A percentile compares a stretch with the other conserved stretches of the same genome.
These are phyloP conservation scores for Xylariaceae sp. DNA, from an alignment of 2,329 filamentous ascomycete species.

Conservation along the genomic window DNA sequence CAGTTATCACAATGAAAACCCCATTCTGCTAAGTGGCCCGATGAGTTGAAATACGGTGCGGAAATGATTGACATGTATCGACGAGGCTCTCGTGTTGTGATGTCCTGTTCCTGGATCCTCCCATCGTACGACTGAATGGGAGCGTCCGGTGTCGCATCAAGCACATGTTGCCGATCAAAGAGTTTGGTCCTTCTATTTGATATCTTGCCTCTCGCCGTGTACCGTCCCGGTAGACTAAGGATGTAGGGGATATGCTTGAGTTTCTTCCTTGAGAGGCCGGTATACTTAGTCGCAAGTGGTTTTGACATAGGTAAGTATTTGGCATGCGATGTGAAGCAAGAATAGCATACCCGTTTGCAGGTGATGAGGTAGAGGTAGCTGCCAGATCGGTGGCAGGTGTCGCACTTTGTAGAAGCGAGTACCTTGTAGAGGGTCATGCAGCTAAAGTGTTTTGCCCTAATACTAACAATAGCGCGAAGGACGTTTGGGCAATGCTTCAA, in stretches of 20 bases:
- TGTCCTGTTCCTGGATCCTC: constrained; percentile 1
- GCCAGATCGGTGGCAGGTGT: constrained; percentile 45
- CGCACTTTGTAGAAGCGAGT: constrained; percentile 42
- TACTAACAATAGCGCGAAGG: constrained; percentile 43
- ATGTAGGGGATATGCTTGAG: constrained; percentile 7
- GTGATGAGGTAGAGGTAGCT: constrained; percentile 47
- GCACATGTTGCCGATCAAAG: constrained; percentile 8
- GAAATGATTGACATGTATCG: constrained; percentile 12
- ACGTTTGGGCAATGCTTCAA: constrained; percentile 40
- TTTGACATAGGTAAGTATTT: constrained; percentile 41
- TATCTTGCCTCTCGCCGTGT: constrained; percentile 3
- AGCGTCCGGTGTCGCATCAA: too few relatives aligned
- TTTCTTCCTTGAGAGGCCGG: not conserved
- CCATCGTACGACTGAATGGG: too few relatives aligned
- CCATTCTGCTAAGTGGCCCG: constrained; percentile 9
- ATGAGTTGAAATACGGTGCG: constrained; percentile 6
- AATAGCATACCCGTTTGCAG: constrained; percentile 47
- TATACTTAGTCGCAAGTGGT: not conserved
- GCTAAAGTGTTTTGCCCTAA: constrained; percentile 39
- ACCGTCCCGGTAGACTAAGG: constrained; percentile 7
- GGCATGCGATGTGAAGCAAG: constrained; percentile 41
- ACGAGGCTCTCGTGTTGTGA: constrained; percentile 6
- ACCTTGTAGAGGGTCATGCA: constrained; percentile 42
- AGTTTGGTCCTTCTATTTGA: not conserved
- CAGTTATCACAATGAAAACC: constrained; percentile 7